phyloP scores from a whole-genome alignment of 495 filamentous ascomycete genomes.

The Penicillium ochrochloron region DNA sequence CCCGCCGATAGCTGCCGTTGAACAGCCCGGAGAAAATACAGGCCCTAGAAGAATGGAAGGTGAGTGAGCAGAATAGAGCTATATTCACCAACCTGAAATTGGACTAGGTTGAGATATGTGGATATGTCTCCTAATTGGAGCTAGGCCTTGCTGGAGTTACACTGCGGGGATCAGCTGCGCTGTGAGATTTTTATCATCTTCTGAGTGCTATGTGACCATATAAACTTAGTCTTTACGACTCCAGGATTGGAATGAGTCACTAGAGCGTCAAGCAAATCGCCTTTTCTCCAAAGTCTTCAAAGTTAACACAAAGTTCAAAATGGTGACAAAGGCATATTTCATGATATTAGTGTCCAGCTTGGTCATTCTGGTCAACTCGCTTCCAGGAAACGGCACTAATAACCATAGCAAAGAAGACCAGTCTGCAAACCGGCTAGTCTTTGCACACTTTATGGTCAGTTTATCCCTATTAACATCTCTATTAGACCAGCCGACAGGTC shows the following conservation, averaged over 20 bases:
- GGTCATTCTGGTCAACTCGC: not conserved
- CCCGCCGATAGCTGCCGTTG: not conserved
- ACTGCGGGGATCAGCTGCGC: conserved; percentile 21
- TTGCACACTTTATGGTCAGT: conserved; percentile 64
- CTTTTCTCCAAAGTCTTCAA: not conserved
- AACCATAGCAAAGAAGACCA: not conserved
- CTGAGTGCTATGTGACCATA: conserved; percentile 4
- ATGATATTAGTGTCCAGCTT: not conserved
- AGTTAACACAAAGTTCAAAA: not conserved
- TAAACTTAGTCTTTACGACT: not conserved
- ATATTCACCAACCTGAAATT: not conserved
- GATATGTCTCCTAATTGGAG: not conserved
- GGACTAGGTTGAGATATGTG: not conserved
- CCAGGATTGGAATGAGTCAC: not conserved
- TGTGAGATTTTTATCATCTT: not conserved
- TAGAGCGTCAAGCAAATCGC: not conserved
- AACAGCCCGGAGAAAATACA: not conserved
- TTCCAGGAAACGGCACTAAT: not conserved
- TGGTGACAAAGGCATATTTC: conserved; percentile 7
- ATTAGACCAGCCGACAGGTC: too few species aligned
- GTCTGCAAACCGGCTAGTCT: conserved; percentile 48
- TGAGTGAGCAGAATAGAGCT: not conserved
- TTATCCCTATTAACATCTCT: too few species aligned
- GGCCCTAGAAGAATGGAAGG: not conserved
- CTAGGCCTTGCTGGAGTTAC: conserved; percentile 13